These are phyloP conservation scores for Multifurca ochricompacta DNA, from an alignment of 768 basidiomycete genomes.

Conservation along the genomic window DNA sequence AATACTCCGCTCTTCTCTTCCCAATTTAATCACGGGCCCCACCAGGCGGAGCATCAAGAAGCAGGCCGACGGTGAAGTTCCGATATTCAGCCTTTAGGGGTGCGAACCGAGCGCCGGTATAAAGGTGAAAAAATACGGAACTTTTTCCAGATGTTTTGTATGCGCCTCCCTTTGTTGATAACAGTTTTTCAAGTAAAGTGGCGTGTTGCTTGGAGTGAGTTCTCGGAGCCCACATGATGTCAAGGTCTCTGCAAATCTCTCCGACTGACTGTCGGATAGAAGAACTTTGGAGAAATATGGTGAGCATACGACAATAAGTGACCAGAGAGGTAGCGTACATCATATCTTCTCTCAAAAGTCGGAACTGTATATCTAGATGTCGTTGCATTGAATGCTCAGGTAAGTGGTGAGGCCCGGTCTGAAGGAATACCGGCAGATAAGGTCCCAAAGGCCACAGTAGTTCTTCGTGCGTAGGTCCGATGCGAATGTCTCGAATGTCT, in stretches of 20 bases:
- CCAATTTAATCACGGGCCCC: conserved; percentile 37
- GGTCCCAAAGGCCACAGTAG: conserved; percentile 40
- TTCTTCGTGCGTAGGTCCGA: conserved; percentile 63
- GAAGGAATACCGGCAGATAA: conserved; percentile 54
- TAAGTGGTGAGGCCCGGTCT: conserved; percentile 53
- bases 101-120: conserved; percentile 43
- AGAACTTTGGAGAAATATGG: conserved; percentile 2
- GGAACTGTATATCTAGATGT: conserved; percentile 67
- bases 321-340: conserved; percentile 36
- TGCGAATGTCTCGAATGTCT: conserved; percentile 47
- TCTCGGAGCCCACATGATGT: conserved; percentile 7
- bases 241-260: conserved; percentile 13
- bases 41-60: conserved; percentile 47
- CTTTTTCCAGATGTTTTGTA: conserved; percentile 43
- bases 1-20: conserved; percentile 41
- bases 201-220: conserved; percentile 11
- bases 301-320: background rate
- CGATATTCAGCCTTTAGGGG: conserved; percentile 40
- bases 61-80: conserved; percentile 40
- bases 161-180: conserved; percentile 46
- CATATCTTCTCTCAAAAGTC: conserved; percentile 66
- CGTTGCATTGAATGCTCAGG: conserved; percentile 52
- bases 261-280: conserved; percentile 16
- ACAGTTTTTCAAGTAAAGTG: conserved; percentile 37
- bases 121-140: conserved; percentile 52